Evolutionary conservation across 345 rosid species (phyloP).

Genomic region (Aethionema arabicum): DNA sequence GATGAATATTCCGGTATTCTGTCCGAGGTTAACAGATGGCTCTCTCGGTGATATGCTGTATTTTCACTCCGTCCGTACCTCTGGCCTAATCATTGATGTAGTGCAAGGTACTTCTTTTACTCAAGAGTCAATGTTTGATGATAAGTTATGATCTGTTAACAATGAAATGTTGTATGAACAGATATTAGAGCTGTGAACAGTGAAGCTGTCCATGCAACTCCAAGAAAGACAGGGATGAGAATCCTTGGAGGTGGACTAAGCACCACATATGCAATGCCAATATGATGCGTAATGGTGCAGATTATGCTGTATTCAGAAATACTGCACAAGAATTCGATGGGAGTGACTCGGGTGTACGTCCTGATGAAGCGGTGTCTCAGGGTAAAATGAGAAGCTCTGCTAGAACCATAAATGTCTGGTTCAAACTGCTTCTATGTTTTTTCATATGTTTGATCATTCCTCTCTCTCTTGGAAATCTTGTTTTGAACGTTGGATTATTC

Average conservation of each 20-base stretch:
- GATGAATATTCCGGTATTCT: conserved; percentile 89
- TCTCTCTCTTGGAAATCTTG: background rate
- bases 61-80: conserved; percentile 70
- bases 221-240: conserved; percentile 82
- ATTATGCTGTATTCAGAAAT: conserved; percentile 84
- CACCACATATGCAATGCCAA: conserved; percentile 98
- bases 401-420: conserved; percentile 70
- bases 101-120: conserved; percentile 56
- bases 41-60: conserved; percentile 94
- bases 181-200: conserved; percentile 81
- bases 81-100: conserved; percentile 62
- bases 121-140: background rate
- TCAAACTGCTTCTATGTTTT: background rate
- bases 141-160: background rate
- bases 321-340: conserved; percentile 97
- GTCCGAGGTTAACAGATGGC: conserved; percentile 95
- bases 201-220: conserved; percentile 79
- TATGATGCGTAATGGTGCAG: conserved; percentile 96
- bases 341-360: conserved; percentile 93
- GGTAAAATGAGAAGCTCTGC: conserved; percentile 88
- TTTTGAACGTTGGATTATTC: conserved; percentile 4
- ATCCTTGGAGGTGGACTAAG: conserved; percentile 94
- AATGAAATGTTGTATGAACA: conserved; percentile 31
- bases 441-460: conserved; percentile 1
- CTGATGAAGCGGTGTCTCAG: conserved; percentile 97